phyloP scores from a whole-genome alignment of 192 early-diverging fungal species.

The Phlyctochytrium bullatum region DNA sequence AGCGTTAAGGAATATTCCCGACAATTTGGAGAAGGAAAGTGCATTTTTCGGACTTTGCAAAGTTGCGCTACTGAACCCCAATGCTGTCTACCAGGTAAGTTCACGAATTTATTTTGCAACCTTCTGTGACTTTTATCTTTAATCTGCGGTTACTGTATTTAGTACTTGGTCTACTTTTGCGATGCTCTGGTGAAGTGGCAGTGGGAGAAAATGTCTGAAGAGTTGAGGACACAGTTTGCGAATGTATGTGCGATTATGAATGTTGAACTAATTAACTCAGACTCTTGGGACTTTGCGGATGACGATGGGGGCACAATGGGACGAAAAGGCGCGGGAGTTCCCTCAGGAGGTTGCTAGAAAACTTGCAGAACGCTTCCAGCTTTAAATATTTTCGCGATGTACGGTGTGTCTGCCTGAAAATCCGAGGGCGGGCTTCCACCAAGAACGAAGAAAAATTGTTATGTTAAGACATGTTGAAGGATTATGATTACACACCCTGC shows the following conservation, averaged over 20 bases:
- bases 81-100: slow-evolving; percentile 43
- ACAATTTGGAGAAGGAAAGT: slow-evolving; percentile 95
- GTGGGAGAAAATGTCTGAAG: too few species aligned
- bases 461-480: too few species aligned
- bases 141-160: slow-evolving; percentile 20
- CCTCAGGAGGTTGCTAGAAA: neutral
- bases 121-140: slow-evolving; percentile 13
- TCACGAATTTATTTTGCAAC: neutral
- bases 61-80: slow-evolving; percentile 88
- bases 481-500: neutral
- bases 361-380: neutral
- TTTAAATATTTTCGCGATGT: neutral
- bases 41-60: slow-evolving; percentile 95
- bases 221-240: too few species aligned
- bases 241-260: too few species aligned
- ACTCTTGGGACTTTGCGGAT: neutral
- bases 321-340: neutral
- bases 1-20: slow-evolving; percentile 75
- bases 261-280: too few species aligned
- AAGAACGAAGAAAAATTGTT: too few species aligned
- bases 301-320: neutral
- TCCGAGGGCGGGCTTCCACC: neutral
- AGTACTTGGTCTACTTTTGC: slow-evolving; percentile 74
- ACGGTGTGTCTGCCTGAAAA: neutral
- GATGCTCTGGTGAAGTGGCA: slow-evolving; percentile 79